phyloP scores from a whole-genome alignment of 106 monocot genomes.

The Dendrobium officinale region DNA sequence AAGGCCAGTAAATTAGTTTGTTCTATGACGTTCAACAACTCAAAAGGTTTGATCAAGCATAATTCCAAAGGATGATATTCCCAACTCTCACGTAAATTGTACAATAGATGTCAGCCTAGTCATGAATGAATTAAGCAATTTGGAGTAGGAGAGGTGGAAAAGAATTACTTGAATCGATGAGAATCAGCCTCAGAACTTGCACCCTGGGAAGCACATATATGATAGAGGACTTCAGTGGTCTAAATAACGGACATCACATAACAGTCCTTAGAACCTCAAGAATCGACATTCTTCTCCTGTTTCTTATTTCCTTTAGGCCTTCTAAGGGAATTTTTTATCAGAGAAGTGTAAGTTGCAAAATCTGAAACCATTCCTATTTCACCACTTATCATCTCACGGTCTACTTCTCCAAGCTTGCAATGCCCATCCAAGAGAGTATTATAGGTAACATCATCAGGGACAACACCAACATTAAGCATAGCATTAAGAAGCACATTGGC shows the following conservation, averaged over 20 bases:
- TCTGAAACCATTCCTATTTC: constrained; percentile 84
- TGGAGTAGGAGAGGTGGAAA: background rate
- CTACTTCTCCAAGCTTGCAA: constrained; percentile 41
- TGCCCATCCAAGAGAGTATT: constrained; percentile 82
- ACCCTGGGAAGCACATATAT: too few relatives aligned
- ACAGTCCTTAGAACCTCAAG: constrained; percentile 4
- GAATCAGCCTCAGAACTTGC: background rate
- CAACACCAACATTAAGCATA: constrained; percentile 77
- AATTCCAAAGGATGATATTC: too few relatives aligned
- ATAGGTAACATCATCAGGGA: constrained; percentile 79
- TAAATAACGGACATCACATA: background rate
- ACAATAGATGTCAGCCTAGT: too few relatives aligned
- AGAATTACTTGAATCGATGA: background rate
- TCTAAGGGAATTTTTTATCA: constrained; percentile 41
- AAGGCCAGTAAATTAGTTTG: background rate
- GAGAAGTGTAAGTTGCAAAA: constrained; percentile 51
- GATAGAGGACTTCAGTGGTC: too few relatives aligned
- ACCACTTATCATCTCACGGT: constrained; percentile 32
- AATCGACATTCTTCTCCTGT: background rate
- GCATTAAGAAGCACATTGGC: constrained; percentile 70
- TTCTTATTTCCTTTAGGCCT: constrained; percentile 17
- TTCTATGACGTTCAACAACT: background rate
- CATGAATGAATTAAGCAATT: background rate
- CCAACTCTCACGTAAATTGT: too few relatives aligned
- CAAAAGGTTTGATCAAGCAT: background rate